Conservation (phyloP, 805 yeast species). For the Novakomyces olei region DNA sequence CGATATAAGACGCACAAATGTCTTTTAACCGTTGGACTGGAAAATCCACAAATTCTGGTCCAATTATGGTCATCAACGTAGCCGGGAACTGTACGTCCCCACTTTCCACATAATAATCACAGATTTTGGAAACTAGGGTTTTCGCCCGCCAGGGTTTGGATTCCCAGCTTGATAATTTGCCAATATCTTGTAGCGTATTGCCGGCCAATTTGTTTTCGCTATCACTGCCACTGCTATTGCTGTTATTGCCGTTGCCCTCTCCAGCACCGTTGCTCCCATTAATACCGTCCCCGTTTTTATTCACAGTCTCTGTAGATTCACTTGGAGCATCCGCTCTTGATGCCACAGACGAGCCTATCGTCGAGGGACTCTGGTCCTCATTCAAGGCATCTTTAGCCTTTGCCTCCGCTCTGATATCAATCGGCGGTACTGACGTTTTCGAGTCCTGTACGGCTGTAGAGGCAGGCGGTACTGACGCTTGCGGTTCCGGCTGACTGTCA, state of each 20-base stretch:
- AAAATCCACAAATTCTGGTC: conserved; percentile 17
- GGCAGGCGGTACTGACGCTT: no score
- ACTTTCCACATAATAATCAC: conserved; percentile 33
- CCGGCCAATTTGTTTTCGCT: not conserved
- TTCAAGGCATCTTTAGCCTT: no score
- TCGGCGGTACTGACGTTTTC: no score
- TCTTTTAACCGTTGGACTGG: conserved; percentile 23
- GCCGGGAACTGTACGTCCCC: conserved; percentile 46
- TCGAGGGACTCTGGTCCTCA: no score
- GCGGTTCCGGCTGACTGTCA: no score
- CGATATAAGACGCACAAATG: conserved; percentile 34
- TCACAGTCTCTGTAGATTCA: not conserved
- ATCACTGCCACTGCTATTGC: not conserved
- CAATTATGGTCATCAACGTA: conserved; percentile 33
- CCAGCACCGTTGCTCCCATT: not conserved
- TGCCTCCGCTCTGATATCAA: no score
- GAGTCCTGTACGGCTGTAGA: no score
- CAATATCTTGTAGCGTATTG: not conserved
- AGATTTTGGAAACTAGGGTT: conserved; percentile 26
- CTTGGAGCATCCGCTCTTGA: not conserved
- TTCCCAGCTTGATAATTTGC: conserved; percentile 3
- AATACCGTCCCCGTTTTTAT: not conserved
- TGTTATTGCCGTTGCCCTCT: not conserved
- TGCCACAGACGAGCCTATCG: no score
- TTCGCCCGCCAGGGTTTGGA: conserved; percentile 35